These are phyloP conservation scores for Pythium coloratum DNA, from an alignment of 352 stramenopile species.

Conservation along the genomic window DNA sequence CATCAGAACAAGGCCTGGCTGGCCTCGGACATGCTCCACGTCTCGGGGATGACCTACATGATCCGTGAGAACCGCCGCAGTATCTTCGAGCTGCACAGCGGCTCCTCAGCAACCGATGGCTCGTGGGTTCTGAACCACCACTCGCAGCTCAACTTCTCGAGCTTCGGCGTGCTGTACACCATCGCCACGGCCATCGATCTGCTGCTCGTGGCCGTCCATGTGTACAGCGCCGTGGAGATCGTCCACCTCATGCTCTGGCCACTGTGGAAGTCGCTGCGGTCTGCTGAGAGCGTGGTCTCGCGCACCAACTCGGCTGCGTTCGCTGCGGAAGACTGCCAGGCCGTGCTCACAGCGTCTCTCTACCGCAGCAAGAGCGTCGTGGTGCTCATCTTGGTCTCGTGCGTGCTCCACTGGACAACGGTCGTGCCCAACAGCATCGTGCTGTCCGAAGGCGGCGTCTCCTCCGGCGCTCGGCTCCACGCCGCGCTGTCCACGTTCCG, in stretches of 20 bases:
- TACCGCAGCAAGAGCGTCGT: conserved; percentile 32
- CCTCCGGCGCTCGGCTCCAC: conserved; percentile 10
- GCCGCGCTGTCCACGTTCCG: conserved; percentile 26
- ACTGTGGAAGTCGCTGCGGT: conserved; percentile 17
- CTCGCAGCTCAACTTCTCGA: conserved; percentile 32
- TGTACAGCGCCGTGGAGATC: conserved; percentile 23
- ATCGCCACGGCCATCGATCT: conserved; percentile 26
- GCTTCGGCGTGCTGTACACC: conserved; percentile 27
- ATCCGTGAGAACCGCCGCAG: conserved; percentile 31
- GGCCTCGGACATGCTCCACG: conserved; percentile 24
- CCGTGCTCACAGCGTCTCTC: conserved; percentile 25
- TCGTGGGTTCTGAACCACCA: conserved; percentile 16
- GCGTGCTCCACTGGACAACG: conserved; percentile 29
- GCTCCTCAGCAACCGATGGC: background rate
- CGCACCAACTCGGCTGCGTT: conserved; percentile 15
- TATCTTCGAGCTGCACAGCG: conserved; percentile 17
- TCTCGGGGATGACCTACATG: conserved; percentile 32
- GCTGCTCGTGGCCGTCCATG: conserved; percentile 25
- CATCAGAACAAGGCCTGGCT: conserved; percentile 34
- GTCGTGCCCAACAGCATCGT: conserved; percentile 17
- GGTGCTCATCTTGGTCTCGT: conserved; percentile 20
- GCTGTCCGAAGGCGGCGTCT: conserved; percentile 8
- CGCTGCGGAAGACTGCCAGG: conserved; percentile 25
- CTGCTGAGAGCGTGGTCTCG: conserved; percentile 10
- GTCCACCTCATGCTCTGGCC: conserved; percentile 26